Evolutionary conservation across 768 basidiomycete genomes (phyloP).

Genomic region (Sporobolomyces phaffii): DNA sequence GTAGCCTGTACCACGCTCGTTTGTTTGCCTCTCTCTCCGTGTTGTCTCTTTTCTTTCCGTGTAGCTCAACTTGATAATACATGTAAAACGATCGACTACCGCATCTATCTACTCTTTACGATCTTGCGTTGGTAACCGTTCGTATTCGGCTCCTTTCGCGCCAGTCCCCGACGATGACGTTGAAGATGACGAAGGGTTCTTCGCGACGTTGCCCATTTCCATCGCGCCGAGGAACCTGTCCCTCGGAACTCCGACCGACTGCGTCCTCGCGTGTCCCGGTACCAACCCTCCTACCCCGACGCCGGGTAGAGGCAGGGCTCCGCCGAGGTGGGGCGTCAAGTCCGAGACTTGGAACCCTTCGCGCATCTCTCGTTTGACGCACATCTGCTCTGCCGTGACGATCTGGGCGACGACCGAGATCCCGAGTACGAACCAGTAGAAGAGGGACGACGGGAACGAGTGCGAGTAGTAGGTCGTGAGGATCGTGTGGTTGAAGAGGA

Average conservation of each 20-base stretch:
- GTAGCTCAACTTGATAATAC: not conserved
- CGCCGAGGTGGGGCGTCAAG: constrained; percentile 12
- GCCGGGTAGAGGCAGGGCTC: not conserved
- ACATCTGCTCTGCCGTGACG: constrained; percentile 80
- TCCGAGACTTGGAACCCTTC: constrained; percentile 57
- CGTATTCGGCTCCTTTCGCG: not conserved
- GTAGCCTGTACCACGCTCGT: too few species aligned
- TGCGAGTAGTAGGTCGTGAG: constrained; percentile 87
- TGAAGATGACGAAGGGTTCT: too few species aligned
- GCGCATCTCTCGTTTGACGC: constrained; percentile 80
- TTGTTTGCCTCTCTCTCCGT: not conserved
- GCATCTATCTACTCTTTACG: not conserved
- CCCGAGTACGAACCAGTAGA: constrained; percentile 83
- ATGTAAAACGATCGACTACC: not conserved
- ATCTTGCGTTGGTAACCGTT: constrained; percentile 1
- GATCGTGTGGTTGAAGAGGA: constrained; percentile 84
- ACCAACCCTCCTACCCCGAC: not conserved
- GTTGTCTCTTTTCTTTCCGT: not conserved
- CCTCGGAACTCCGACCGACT: not conserved
- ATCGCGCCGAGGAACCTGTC: not conserved
- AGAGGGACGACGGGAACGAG: constrained; percentile 72
- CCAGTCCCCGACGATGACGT: not conserved
- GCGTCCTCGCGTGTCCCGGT: constrained; percentile 6
- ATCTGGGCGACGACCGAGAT: constrained; percentile 64
- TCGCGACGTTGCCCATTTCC: not conserved